These are phyloP conservation scores for Amanita thiersii DNA, from an alignment of 768 basidiomycete genomes.

Conservation along the genomic window DNA sequence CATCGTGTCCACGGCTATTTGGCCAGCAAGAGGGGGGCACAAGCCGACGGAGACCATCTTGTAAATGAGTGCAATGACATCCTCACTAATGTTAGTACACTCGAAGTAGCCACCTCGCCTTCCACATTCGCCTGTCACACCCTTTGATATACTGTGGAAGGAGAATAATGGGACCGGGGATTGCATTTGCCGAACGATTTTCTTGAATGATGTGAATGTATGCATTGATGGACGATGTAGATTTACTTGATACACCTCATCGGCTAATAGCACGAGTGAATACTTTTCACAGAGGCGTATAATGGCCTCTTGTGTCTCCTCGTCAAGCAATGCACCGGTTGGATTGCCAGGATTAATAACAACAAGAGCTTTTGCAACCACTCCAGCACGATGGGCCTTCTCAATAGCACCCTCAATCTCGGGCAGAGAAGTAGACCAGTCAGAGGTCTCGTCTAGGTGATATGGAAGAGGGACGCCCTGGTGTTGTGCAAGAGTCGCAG, in stretches of 20 bases:
- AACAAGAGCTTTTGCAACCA: constrained; percentile 75
- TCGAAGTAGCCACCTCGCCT: constrained; percentile 98
- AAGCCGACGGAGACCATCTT: constrained; percentile 92
- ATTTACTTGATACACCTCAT: constrained; percentile 98
- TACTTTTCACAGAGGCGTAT: constrained; percentile 83
- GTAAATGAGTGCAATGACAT: constrained; percentile 82
- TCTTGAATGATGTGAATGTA: constrained; percentile 92
- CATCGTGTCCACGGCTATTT: constrained; percentile 91
- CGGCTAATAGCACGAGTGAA: constrained; percentile 83
- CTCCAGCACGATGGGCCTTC: constrained; percentile 53
- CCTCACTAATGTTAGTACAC: constrained; percentile 69
- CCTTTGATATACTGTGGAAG: constrained; percentile 98
- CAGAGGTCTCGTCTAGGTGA: constrained; percentile 74
- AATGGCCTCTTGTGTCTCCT: constrained; percentile 62
- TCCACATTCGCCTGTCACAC: constrained; percentile 93
- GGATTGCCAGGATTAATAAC: constrained; percentile 99
- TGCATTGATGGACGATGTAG: constrained; percentile 61
- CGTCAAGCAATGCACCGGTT: constrained; percentile 79
- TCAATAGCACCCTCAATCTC: constrained; percentile 63
- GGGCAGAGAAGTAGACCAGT: constrained; percentile 73
- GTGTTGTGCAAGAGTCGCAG: constrained; percentile 84
- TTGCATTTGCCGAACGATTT: constrained; percentile 58
- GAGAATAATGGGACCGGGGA: constrained; percentile 82
- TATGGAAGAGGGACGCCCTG: constrained; percentile 81
- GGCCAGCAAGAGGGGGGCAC: constrained; percentile 85